Conservation (phyloP, 495 filamentous ascomycete species). For the Cercophora sp. region DNA sequence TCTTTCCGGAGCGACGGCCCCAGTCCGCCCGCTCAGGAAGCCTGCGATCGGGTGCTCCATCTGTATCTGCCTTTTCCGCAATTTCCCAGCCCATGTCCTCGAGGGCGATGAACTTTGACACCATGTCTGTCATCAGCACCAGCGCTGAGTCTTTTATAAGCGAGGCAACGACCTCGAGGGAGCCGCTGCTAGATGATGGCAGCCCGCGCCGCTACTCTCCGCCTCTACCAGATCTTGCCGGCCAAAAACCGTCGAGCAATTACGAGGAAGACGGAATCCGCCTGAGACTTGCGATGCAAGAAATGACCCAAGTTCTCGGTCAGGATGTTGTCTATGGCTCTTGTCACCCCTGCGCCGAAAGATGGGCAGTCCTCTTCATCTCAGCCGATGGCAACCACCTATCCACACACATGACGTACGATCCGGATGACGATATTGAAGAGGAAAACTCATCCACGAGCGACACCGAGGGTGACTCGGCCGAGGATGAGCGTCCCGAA, state of each 20-base stretch:
- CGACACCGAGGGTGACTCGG: constrained; percentile 63
- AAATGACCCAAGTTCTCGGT: constrained; percentile 61
- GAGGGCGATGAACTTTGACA: constrained; percentile 44
- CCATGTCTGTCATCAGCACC: constrained; percentile 60
- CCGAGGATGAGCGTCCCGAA: constrained; percentile 59
- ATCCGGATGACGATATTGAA: constrained; percentile 61
- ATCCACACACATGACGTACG: constrained; percentile 67
- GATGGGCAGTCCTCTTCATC: constrained; percentile 73
- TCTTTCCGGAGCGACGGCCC: constrained; percentile 63
- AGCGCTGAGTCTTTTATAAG: constrained; percentile 66
- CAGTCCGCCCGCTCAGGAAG: constrained; percentile 50
- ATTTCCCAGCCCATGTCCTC: constrained; percentile 47
- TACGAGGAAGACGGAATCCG: constrained; percentile 55
- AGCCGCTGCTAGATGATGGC: constrained; percentile 56
- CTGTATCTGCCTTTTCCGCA: constrained; percentile 58
- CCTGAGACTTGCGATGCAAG: constrained; percentile 56
- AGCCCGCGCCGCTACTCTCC: constrained; percentile 43
- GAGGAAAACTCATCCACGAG: constrained; percentile 60
- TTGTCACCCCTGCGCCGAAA: constrained; percentile 69
- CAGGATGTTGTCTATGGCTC: constrained; percentile 55
- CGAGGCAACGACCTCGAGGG: constrained; percentile 61
- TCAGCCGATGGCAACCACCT: constrained; percentile 64
- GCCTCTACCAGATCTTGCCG: constrained; percentile 30
- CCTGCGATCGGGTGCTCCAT: constrained; percentile 61
- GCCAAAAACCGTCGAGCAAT: constrained; percentile 34